phyloP scores from a whole-genome alignment of 2,329 filamentous ascomycete genomes.

The Nemania sp. region DNA sequence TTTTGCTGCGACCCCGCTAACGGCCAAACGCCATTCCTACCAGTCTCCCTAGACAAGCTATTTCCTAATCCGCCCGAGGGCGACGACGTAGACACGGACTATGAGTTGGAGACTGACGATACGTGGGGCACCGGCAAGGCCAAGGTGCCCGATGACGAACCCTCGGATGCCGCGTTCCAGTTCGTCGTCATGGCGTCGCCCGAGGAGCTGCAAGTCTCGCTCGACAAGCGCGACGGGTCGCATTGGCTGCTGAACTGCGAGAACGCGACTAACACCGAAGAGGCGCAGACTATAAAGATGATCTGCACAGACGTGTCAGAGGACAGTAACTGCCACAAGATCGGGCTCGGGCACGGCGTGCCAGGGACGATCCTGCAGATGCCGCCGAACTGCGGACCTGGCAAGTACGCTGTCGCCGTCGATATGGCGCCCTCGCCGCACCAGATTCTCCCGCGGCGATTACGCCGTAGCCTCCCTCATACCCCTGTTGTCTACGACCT shows the following conservation, averaged over 20 bases:
- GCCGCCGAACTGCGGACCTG: conserved; percentile 43
- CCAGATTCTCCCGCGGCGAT: conserved; percentile 6
- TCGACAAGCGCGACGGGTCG: conserved; percentile 47
- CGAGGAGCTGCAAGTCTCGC: conserved; percentile 34
- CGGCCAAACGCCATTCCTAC: conserved; percentile 40
- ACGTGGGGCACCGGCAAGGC: not conserved
- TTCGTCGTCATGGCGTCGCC: conserved; percentile 39
- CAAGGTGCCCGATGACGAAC: conserved; percentile 33
- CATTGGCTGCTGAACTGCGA: conserved; percentile 47
- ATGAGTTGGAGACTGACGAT: conserved; percentile 36
- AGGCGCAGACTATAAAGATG: conserved; percentile 39
- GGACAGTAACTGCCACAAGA: conserved; percentile 42
- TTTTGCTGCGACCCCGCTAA: conserved; percentile 41
- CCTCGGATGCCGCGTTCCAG: conserved; percentile 38
- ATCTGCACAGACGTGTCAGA: conserved; percentile 41
- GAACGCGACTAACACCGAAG: conserved; percentile 32
- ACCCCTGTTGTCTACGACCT: conserved; percentile 38
- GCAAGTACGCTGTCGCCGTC: conserved; percentile 43
- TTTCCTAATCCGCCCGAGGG: conserved; percentile 41
- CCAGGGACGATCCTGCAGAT: conserved; percentile 44
- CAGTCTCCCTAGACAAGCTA: conserved; percentile 42
- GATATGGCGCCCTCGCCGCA: conserved; percentile 31
- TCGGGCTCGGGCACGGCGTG: conserved; percentile 41
- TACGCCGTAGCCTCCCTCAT: conserved; percentile 7
- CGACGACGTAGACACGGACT: conserved; percentile 39